A percentile compares a stretch with the other conserved stretches of the same genome.
These are phyloP conservation scores for Verticillium albo-atrum DNA, from an alignment of 2,329 filamentous ascomycete species.

Conservation along the genomic window DNA sequence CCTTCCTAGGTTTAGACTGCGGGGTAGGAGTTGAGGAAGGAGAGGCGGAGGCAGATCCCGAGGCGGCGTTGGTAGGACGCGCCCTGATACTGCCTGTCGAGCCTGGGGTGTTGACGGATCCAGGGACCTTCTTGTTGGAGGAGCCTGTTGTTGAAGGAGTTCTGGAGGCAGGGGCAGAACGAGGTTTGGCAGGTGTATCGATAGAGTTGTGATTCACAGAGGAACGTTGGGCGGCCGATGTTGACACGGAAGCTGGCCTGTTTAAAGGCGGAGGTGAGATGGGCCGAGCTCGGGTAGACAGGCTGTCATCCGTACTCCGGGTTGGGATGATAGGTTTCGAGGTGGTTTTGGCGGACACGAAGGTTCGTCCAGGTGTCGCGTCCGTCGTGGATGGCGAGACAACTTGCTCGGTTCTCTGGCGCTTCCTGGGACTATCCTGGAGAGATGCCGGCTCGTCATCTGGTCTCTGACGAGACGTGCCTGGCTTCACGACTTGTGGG, in stretches of 20 bases:
- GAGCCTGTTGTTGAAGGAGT: not conserved
- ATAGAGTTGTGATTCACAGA: not conserved
- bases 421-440: slow-evolving; percentile 26
- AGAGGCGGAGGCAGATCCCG: slow-evolving; percentile 7
- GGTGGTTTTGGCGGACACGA: slow-evolving; percentile 9
- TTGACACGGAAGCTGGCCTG: slow-evolving; percentile 5
- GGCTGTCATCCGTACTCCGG: slow-evolving; percentile 11
- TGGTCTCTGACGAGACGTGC: slow-evolving; percentile 6
- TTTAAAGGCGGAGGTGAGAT: slow-evolving; percentile 29
- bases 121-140: slow-evolving; percentile 1
- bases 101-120: slow-evolving; percentile 6
- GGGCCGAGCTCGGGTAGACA: slow-evolving; percentile 19
- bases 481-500: slow-evolving; percentile 3
- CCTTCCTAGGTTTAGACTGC: slow-evolving; percentile 19
- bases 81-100: not conserved
- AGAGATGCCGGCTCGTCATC: slow-evolving; percentile 10
- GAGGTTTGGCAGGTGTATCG: not conserved
- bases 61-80: not conserved
- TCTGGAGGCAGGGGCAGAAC: not conserved
- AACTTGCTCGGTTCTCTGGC: slow-evolving; percentile 18
- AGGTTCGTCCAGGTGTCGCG: slow-evolving; percentile 5
- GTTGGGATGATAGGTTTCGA: slow-evolving; percentile 11
- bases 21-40: slow-evolving; percentile 6
- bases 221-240: not conserved
- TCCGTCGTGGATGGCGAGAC: not conserved